Conservation (phyloP, 2,329 filamentous ascomycete species). For the Arthrobotrys megalospora region DNA sequence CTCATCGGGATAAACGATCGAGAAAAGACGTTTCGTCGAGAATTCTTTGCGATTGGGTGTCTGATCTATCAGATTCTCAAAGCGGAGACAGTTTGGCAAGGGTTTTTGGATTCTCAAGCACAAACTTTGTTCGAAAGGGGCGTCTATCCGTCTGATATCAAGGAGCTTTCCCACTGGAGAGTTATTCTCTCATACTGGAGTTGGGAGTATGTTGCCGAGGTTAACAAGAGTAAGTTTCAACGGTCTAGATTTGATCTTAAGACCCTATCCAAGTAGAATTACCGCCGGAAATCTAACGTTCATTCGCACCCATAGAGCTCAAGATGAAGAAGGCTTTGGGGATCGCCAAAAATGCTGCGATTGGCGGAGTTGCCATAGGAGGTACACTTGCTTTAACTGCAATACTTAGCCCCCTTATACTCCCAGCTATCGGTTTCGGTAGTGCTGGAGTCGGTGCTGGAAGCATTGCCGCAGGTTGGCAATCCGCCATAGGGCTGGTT, state of each 20-base stretch:
- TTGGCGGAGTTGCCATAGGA: constrained; percentile 3
- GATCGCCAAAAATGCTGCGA: constrained; percentile 25
- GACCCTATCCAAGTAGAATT: too few relatives aligned
- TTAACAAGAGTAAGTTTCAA: constrained; percentile 34
- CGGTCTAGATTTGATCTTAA: too few relatives aligned
- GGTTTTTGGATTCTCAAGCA: neutral
- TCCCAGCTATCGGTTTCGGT: constrained; percentile 39
- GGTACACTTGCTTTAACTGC: neutral
- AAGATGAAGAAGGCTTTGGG: constrained; percentile 19
- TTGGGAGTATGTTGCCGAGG: constrained; percentile 35
- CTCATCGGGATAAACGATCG: neutral
- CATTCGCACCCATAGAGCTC: neutral
- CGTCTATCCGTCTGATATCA: constrained; percentile 28
- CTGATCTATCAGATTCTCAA: constrained; percentile 31
- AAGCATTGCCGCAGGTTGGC: constrained; percentile 32
- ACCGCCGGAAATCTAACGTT: too few relatives aligned
- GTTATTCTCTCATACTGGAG: constrained; percentile 41
- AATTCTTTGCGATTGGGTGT: constrained; percentile 44
- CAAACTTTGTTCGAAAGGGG: constrained; percentile 27
- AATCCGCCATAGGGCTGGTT: constrained; percentile 30
- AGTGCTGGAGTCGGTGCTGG: constrained; percentile 33
- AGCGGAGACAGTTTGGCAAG: constrained; percentile 15
- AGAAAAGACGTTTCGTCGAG: constrained; percentile 31
- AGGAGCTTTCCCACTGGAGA: constrained; percentile 8
- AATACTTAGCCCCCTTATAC: constrained; percentile 16